These are phyloP conservation scores for Sporothrix curviconia DNA, from an alignment of 2,329 filamentous ascomycete species.

Conservation along the genomic window DNA sequence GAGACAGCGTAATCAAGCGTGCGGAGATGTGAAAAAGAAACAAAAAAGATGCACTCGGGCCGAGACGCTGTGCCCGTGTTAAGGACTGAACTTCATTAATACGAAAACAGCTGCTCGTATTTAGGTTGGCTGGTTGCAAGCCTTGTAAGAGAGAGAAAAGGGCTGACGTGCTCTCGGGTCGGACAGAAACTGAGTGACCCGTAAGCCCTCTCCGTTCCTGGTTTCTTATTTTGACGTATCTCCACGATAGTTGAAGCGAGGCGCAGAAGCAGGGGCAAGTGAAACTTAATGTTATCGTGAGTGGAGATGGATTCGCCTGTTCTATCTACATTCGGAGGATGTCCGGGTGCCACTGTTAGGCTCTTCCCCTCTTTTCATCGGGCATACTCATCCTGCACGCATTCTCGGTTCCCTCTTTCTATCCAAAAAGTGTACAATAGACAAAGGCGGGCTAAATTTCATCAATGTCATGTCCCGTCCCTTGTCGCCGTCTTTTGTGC, in stretches of 20 bases:
- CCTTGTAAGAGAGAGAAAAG: not conserved
- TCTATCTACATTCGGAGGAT: constrained; percentile 3
- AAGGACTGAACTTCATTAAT: not conserved
- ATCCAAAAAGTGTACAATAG: constrained; percentile 2
- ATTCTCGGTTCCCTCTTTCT: not conserved
- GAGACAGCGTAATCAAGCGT: no score
- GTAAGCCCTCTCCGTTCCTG: no score
- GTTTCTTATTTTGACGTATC: no score
- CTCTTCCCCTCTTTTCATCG: not conserved
- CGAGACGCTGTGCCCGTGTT: not conserved
- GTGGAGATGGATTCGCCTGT: constrained; percentile 4
- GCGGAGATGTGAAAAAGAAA: no score
- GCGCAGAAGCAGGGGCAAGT: no score
- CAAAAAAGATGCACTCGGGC: not conserved
- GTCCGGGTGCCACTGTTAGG: not conserved
- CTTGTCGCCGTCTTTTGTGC: not conserved
- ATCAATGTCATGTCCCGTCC: constrained; percentile 3
- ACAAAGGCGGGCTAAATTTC: not conserved
- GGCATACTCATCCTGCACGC: no score
- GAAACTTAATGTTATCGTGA: no score
- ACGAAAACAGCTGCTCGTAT: not conserved
- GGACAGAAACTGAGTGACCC: not conserved
- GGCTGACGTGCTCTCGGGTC: not conserved
- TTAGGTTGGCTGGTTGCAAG: not conserved
- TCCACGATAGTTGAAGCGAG: not conserved